phyloP scores from a whole-genome alignment of 2,329 filamentous ascomycete species.

The Dactylellina parvicollis region DNA sequence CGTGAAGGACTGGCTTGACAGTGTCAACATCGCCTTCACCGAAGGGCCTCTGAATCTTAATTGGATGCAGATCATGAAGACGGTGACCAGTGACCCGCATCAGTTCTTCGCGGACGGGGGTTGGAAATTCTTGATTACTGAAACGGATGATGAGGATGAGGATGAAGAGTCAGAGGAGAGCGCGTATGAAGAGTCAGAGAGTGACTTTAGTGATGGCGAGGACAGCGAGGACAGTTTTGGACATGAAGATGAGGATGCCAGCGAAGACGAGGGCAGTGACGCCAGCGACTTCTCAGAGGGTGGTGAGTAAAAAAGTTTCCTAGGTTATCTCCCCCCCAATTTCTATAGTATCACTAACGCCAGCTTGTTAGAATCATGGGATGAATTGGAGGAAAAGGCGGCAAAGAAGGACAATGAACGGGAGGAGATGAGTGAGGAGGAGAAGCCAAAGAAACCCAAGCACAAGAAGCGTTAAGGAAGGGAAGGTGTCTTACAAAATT shows the following conservation, averaged over 20 bases:
- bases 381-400: constrained; percentile 89
- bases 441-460: constrained; percentile 67
- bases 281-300: constrained; percentile 79
- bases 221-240: constrained; percentile 87
- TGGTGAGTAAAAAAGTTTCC: constrained; percentile 55
- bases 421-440: constrained; percentile 67
- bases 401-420: constrained; percentile 72
- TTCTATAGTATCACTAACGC: constrained; percentile 1
- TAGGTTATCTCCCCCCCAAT: neutral
- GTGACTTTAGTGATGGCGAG: constrained; percentile 77
- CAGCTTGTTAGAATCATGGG: constrained; percentile 79
- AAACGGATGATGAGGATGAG: constrained; percentile 83
- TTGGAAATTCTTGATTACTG: constrained; percentile 89
- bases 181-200: constrained; percentile 89
- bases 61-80: constrained; percentile 99
- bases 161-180: constrained; percentile 85
- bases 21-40: constrained; percentile 89
- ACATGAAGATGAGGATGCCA: constrained; percentile 87
- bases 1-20: constrained; percentile 97
- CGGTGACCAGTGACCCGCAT: constrained; percentile 90
- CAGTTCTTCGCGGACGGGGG: constrained; percentile 95
- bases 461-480: constrained; percentile 28
- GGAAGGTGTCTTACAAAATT: neutral
- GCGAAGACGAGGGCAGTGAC: constrained; percentile 74
- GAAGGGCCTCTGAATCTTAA: constrained; percentile 97